Conservation (phyloP, 78 protist species). For the Dictyostelium firmibasis region DNA sequence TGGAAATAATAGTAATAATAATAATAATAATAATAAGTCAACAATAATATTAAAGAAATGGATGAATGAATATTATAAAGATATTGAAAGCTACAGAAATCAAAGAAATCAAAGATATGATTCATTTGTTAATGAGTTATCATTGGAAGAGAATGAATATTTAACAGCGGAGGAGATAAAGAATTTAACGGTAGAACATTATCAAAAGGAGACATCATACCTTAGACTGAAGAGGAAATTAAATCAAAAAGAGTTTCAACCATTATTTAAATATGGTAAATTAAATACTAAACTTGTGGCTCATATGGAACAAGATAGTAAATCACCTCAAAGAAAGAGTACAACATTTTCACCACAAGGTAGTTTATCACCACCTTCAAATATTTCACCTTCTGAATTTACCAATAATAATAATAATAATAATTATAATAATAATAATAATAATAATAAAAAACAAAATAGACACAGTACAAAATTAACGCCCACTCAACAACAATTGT, state of each 20-base stretch:
- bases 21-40: not conserved
- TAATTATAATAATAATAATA: not conserved
- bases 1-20: not conserved
- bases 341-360: not conserved
- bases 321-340: not conserved
- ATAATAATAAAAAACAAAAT: not conserved
- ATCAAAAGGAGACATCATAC: constrained; percentile 43
- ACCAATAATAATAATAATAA: not conserved
- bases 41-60: not conserved
- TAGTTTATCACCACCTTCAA: constrained; percentile 14
- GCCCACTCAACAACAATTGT: not conserved
- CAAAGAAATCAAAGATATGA: not conserved
- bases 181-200: constrained; percentile 13
- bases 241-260: constrained; percentile 42
- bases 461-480: constrained; percentile 1
- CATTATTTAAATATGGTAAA: constrained; percentile 19
- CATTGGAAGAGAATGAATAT: not conserved
- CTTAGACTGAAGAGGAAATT: constrained; percentile 51
- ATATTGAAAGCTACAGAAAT: not conserved
- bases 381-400: not conserved
- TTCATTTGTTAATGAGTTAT: constrained; percentile 1
- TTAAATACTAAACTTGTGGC: not conserved
- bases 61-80: constrained; percentile 43
- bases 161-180: constrained; percentile 27
- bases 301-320: not conserved